A percentile compares a stretch with the other conserved stretches of the same genome.
Conservation (phyloP, 371 early-diverging fungal genomes). For the Mortierella sp. region DNA sequence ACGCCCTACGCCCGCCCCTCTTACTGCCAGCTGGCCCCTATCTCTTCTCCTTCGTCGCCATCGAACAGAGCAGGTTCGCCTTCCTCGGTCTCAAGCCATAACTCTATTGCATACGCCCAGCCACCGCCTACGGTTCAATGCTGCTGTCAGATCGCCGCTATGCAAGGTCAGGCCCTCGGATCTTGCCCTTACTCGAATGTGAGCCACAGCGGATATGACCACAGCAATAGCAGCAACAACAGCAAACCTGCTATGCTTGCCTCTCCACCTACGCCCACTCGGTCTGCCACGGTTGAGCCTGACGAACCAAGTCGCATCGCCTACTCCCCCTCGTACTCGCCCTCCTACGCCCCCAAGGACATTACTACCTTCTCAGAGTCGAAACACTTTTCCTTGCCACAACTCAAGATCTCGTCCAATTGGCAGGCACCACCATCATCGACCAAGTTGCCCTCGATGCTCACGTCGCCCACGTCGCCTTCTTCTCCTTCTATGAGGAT, state of each 20-base stretch:
- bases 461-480: constrained; percentile 4
- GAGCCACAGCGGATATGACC: constrained; percentile 43
- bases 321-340: constrained; percentile 50
- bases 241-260: background rate
- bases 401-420: constrained; percentile 8
- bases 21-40: constrained; percentile 33
- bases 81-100: background rate
- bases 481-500: constrained; percentile 23
- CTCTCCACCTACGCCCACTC: background rate
- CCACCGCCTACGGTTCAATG: constrained; percentile 40
- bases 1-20: constrained; percentile 51
- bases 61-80: background rate
- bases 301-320: constrained; percentile 39
- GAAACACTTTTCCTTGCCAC: constrained; percentile 5
- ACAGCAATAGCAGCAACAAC: background rate
- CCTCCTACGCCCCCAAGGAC: constrained; percentile 25
- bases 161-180: constrained; percentile 38
- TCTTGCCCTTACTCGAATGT: constrained; percentile 46
- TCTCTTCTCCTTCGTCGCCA: background rate
- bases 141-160: constrained; percentile 55
- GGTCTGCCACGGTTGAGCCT: background rate
- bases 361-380: background rate
- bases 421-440: constrained; percentile 5
- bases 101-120: background rate
- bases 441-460: background rate